Conservation (phyloP, 805 yeast species). For the Debaryomyces tyrocola region DNA sequence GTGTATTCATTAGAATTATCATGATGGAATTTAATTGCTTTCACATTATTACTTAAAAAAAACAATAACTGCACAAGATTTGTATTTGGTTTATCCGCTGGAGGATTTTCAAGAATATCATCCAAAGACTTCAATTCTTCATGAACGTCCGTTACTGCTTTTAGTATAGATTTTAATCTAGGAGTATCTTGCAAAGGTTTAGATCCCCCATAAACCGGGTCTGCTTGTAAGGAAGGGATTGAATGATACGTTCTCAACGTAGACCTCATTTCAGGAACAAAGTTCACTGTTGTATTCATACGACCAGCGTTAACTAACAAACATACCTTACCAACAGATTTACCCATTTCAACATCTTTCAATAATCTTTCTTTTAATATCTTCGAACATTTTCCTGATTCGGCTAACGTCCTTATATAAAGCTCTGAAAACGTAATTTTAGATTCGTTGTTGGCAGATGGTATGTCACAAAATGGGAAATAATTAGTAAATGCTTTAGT, state of each 20-base stretch:
- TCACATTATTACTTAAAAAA: conserved; percentile 64
- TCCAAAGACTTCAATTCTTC: conserved; percentile 48
- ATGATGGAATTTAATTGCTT: conserved; percentile 45
- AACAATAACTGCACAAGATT: conserved; percentile 68
- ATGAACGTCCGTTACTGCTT: conserved; percentile 78
- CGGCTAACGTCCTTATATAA: conserved; percentile 78
- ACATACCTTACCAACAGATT: conserved; percentile 78
- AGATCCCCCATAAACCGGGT: conserved; percentile 46
- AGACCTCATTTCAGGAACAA: conserved; percentile 93
- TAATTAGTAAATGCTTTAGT: conserved; percentile 68
- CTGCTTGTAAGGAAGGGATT: conserved; percentile 83
- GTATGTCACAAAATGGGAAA: conserved; percentile 43
- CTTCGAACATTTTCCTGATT: conserved; percentile 79
- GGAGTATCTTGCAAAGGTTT: conserved; percentile 95
- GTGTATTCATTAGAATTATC: conserved; percentile 15
- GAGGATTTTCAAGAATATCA: conserved; percentile 42
- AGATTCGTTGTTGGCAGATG: conserved; percentile 36
- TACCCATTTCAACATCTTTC: conserved; percentile 59
- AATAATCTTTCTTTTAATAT: conserved; percentile 76
- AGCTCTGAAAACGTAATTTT: conserved; percentile 78
- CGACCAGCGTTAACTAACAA: conserved; percentile 88
- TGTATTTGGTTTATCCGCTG: conserved; percentile 52
- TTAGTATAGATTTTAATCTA: conserved; percentile 81
- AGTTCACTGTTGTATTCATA: conserved; percentile 91
- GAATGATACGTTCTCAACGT: conserved; percentile 91